phyloP scores from a whole-genome alignment of 1,284 basidiomycete genomes.

The Erythrobasidium hasegawianum region DNA sequence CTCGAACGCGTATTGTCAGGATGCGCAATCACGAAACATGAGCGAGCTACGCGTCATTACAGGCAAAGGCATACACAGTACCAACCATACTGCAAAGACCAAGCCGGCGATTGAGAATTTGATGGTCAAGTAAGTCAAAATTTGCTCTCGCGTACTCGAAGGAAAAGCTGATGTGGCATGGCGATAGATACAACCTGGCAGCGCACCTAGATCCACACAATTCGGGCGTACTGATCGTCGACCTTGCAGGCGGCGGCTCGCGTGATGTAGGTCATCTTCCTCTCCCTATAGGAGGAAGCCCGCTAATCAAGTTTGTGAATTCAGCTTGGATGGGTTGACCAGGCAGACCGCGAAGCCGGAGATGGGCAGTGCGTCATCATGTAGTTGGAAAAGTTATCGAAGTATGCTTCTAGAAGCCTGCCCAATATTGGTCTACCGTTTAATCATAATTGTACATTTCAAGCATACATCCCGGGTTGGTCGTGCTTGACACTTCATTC shows the following conservation, averaged over 20 bases:
- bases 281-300: too few relatives aligned
- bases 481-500: too few relatives aligned
- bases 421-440: too few relatives aligned
- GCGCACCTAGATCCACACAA: slow-evolving; percentile 79
- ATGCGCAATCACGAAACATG: slow-evolving; percentile 64
- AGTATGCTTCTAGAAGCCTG: not conserved
- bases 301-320: not conserved
- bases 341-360: slow-evolving; percentile 18
- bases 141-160: not conserved
- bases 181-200: slow-evolving; percentile 62
- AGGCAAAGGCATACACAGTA: slow-evolving; percentile 79
- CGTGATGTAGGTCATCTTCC: slow-evolving; percentile 42
- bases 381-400: not conserved
- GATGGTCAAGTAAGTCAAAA: slow-evolving; percentile 65
- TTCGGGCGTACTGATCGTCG: slow-evolving; percentile 77
- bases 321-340: slow-evolving; percentile 31
- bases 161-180: not conserved
- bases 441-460: too few relatives aligned
- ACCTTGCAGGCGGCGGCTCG: slow-evolving; percentile 57
- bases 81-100: slow-evolving; percentile 74
- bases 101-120: slow-evolving; percentile 88
- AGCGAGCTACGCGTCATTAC: slow-evolving; percentile 58
- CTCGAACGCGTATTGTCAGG: slow-evolving; percentile 55
- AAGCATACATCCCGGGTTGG: too few relatives aligned
- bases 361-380: slow-evolving; percentile 30